Conservation (phyloP, 2,329 filamentous ascomycete genomes). For the Sporothrix brasiliensis region DNA sequence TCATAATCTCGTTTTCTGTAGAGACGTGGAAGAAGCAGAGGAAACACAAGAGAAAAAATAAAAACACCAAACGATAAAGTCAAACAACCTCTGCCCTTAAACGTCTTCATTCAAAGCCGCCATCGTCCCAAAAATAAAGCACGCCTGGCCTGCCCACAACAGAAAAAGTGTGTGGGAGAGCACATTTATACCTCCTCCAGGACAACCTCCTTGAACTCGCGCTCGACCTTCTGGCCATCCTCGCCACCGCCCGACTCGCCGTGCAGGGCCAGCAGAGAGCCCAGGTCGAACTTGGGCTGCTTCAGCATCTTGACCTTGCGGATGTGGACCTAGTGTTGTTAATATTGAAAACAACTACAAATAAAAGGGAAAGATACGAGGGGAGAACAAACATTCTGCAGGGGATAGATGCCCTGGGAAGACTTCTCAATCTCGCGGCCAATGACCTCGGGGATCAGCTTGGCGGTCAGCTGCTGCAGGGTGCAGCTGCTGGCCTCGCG, state of each 20-base stretch:
- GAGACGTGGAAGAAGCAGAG: conserved; percentile 1
- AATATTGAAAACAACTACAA: conserved; percentile 8
- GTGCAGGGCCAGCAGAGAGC: conserved; percentile 92
- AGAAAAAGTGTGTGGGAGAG: neutral
- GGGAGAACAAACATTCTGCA: conserved; percentile 78
- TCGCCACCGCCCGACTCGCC: conserved; percentile 91
- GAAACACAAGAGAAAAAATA: conserved; percentile 27
- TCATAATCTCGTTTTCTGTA: neutral
- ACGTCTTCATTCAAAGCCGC: conserved; percentile 20
- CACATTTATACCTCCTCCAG: conserved; percentile 83
- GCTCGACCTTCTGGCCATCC: conserved; percentile 96
- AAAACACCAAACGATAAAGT: conserved; percentile 31
- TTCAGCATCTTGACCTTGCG: conserved; percentile 99
- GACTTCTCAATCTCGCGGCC: conserved; percentile 99
- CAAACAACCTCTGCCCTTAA: conserved; percentile 26
- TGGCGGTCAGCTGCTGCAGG: conserved; percentile 92
- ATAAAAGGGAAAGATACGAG: neutral
- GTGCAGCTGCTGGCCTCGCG: conserved; percentile 94
- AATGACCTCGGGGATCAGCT: conserved; percentile 99
- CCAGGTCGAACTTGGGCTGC: conserved; percentile 98
- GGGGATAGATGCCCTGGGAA: conserved; percentile 98
- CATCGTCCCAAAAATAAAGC: conserved; percentile 23
- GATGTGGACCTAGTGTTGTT: conserved; percentile 79
- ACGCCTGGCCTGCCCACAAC: conserved; percentile 4
- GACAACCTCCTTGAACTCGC: conserved; percentile 98